Evolutionary conservation across 345 rosid species (phyloP), one percentile per base, ranked within the genome.

Genomic region (Eucalyptus marginata): DNA sequence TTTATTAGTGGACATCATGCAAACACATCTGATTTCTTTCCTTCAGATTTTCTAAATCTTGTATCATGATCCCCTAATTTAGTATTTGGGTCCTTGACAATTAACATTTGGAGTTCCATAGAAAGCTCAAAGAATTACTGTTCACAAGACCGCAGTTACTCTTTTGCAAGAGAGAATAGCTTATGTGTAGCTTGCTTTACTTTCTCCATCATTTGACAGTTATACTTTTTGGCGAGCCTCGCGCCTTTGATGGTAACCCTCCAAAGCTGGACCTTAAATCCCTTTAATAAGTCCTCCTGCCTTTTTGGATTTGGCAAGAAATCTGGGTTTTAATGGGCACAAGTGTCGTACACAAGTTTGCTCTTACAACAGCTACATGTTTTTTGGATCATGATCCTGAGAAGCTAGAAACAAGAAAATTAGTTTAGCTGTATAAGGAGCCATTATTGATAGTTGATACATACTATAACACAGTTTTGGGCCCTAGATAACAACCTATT

Each of bases 1-100:
- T 66, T 0, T 33, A 16, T 68, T 5, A 33, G 80, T 5, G 80
- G 6, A 68, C 24, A 68, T 33, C 43, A 33, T 33, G 80, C 7
- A 3, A 33, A 2, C 7, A 8, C 4, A 68, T 1, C 80, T 0
- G 13, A 68, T 0, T 68, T 68, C 80, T 33, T 9, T 68, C 80
- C 0, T 33, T 68, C 80, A 9, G 44, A 5, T 68, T 68, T 17
- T 33, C 11, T 33, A 1, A 31, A 68, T 68, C 13, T 27, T 17
- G 2, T 33, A 33, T 68, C 80, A 17, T 17, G 12, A 68, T 68
- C 80, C 80, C 43, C 62, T 56, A n/a, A 27, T 64, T 13, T 16
- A 31, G 25, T 33, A 71, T 33, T 33, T 5, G 22, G 11, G 79
- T 66, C 22, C 40, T 68, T 20, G 27, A 18, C 46, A 36, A 36